These are phyloP conservation scores for Selaginella tamariscina DNA, from an alignment of 75 land plant genomes.

Conservation along the genomic window DNA sequence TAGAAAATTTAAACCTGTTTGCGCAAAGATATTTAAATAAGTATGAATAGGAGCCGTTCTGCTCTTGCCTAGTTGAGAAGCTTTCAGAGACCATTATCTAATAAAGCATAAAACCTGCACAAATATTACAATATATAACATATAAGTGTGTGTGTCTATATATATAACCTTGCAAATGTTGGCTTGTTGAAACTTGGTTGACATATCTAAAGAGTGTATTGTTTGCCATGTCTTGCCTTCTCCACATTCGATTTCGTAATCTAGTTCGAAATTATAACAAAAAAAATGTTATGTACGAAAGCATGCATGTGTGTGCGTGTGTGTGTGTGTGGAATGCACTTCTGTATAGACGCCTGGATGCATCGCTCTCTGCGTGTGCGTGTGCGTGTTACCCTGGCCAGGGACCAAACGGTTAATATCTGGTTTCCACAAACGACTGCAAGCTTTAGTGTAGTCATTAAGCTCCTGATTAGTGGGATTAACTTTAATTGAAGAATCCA, in stretches of 20 bases:
- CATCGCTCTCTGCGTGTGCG: no score
- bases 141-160: no score
- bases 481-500: constrained; percentile 17
- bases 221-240: constrained; percentile 76
- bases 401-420: constrained; percentile 80
- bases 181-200: constrained; percentile 47
- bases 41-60: constrained; percentile 83
- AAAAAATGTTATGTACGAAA: no score
- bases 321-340: no score
- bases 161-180: constrained; percentile 58
- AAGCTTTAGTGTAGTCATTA: constrained; percentile 51
- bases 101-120: constrained; percentile 72
- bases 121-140: no score
- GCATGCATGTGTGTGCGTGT: no score
- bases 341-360: no score
- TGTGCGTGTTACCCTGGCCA: no score
- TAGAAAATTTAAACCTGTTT: constrained; percentile 35
- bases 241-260: constrained; percentile 84
- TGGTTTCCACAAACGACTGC: constrained; percentile 75
- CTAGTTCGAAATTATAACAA: no score
- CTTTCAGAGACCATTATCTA: constrained; percentile 58
- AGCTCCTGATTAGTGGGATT: constrained; percentile 69
- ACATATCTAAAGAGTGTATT: constrained; percentile 52
- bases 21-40: constrained; percentile 51
- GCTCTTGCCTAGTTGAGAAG: constrained; percentile 44